These are phyloP conservation scores for Teratosphaeria nubilosa DNA, from an alignment of 2,329 filamentous ascomycete species.

Conservation along the genomic window DNA sequence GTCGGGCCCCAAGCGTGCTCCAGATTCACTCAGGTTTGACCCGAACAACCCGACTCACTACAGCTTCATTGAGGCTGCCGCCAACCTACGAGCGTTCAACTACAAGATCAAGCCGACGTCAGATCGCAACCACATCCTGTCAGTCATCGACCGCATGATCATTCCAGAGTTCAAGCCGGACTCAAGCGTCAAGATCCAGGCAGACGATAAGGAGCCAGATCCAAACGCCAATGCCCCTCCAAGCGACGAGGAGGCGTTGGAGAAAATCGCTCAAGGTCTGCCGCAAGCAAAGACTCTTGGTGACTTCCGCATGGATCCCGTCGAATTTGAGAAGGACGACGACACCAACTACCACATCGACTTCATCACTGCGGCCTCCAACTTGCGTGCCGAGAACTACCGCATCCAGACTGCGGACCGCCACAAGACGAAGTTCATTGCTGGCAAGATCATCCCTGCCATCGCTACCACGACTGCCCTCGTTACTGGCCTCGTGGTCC, in stretches of 20 bases:
- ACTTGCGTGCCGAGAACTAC: constrained; percentile 94
- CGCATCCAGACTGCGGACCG: constrained; percentile 86
- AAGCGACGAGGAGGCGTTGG: constrained; percentile 64
- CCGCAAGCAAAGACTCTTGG: constrained; percentile 71
- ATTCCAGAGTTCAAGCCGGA: constrained; percentile 90
- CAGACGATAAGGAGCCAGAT: constrained; percentile 88
- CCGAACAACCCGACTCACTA: constrained; percentile 75
- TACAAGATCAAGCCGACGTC: constrained; percentile 76
- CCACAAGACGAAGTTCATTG: constrained; percentile 99
- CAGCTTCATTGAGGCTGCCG: constrained; percentile 75
- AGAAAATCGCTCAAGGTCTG: constrained; percentile 60
- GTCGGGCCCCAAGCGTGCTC: constrained; percentile 96
- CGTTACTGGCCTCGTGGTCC: constrained; percentile 82
- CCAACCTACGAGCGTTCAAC: constrained; percentile 94
- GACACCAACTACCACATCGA: constrained; percentile 98
- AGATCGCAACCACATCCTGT: constrained; percentile 58
- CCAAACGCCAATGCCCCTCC: constrained; percentile 55
- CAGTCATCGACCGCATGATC: constrained; percentile 83
- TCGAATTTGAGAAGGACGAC: constrained; percentile 98
- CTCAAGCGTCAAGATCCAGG: constrained; percentile 89
- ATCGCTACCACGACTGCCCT: constrained; percentile 96
- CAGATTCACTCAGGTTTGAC: constrained; percentile 84
- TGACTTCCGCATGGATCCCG: constrained; percentile 79
- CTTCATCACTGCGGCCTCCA: constrained; percentile 96
- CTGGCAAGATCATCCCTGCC: constrained; percentile 97